Evolutionary conservation across 306 rosid species (phyloP).

Genomic region (Dicorynia guianensis): DNA sequence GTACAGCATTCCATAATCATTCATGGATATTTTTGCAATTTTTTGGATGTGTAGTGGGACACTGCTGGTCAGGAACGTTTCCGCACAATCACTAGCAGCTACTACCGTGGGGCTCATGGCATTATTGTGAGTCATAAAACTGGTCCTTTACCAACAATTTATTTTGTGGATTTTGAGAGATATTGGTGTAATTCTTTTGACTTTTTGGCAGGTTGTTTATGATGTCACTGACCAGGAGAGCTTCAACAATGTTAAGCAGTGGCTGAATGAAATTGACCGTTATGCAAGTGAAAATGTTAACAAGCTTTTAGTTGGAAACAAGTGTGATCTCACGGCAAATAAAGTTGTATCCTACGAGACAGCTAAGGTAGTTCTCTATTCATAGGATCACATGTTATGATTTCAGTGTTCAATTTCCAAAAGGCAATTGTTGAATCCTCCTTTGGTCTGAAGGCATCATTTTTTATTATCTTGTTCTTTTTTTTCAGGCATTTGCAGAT

Average conservation of each 20-base stretch:
- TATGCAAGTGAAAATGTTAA: slow-evolving; percentile 84
- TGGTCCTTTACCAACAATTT: not conserved
- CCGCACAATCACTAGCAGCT: slow-evolving; percentile 98
- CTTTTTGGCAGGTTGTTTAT: slow-evolving; percentile 68
- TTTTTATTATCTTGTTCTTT: slow-evolving; percentile 33
- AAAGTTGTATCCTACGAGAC: slow-evolving; percentile 78
- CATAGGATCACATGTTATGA: not conserved
- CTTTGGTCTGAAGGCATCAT: slow-evolving; percentile 14
- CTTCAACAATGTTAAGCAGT: slow-evolving; percentile 82
- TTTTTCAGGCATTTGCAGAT: slow-evolving; percentile 74
- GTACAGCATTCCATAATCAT: slow-evolving; percentile 20
- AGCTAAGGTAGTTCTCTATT: slow-evolving; percentile 59
- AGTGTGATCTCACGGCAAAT: slow-evolving; percentile 70
- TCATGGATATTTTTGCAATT: slow-evolving; percentile 40
- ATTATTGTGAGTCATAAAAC: slow-evolving; percentile 74
- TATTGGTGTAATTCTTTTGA: not conserved
- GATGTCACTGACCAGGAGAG: slow-evolving; percentile 89
- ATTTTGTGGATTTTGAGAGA: not conserved
- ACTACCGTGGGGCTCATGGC: slow-evolving; percentile 99
- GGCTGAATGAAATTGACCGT: slow-evolving; percentile 86
- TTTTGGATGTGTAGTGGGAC: slow-evolving; percentile 80
- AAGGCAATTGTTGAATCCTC: slow-evolving; percentile 12
- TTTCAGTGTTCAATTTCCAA: not conserved
- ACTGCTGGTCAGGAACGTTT: slow-evolving; percentile 99
- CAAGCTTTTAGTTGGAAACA: slow-evolving; percentile 83